Conservation (phyloP, 139 green algal genomes). For the Closterium sp. region DNA sequence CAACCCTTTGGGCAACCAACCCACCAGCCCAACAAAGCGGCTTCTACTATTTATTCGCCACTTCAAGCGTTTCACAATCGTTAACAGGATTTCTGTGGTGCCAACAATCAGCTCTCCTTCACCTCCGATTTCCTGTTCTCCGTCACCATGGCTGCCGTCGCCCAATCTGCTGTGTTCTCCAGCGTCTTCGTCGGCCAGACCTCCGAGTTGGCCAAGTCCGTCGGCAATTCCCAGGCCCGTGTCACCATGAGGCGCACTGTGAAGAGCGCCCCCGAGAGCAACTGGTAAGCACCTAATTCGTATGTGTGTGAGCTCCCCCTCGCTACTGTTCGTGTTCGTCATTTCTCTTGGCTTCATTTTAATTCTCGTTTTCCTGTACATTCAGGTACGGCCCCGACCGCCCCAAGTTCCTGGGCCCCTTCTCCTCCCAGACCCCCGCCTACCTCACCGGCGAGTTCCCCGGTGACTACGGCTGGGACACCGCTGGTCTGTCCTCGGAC, state of each 20-base stretch:
- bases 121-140: neutral
- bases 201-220: slow-evolving; percentile 31
- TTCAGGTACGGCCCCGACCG: slow-evolving; percentile 9
- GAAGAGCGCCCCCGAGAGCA: neutral
- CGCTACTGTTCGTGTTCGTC: too few species aligned
- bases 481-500: slow-evolving; percentile 90
- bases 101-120: neutral
- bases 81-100: neutral
- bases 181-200: slow-evolving; percentile 12
- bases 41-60: neutral
- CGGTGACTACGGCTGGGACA: slow-evolving; percentile 96
- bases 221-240: slow-evolving; percentile 26
- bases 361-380: too few species aligned
- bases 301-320: too few species aligned
- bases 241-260: slow-evolving; percentile 19
- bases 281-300: slow-evolving; percentile 14
- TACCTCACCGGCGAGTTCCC: slow-evolving; percentile 71
- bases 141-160: slow-evolving; percentile 32
- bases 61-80: neutral
- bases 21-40: neutral
- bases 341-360: too few species aligned
- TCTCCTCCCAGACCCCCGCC: slow-evolving; percentile 34
- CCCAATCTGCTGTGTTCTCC: slow-evolving; percentile 6
- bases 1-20: neutral
- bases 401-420: slow-evolving; percentile 56